Base-by-base conservation (phyloP, 2,329 filamentous ascomycete genomes). In the Neophaeococcomyces aloes region DNA sequence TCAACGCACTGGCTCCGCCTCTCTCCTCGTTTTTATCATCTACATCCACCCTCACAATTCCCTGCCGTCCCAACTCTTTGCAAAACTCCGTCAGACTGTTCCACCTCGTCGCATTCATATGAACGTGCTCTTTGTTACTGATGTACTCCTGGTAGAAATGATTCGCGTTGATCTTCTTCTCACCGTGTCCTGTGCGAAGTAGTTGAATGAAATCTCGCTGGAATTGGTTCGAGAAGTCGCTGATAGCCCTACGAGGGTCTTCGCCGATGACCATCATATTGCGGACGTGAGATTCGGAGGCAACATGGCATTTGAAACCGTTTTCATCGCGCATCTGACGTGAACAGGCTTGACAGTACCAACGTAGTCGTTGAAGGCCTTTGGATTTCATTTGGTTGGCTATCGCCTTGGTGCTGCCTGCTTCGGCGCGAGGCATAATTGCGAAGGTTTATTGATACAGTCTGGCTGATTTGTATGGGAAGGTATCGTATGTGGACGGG, bases 81-180 rank as follows among this genome's bases (percentile, higher is more conserved):
- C 84, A 86, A 59, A 94, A 94, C 56, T 96, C 87, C 2, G 87
- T 89, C 54, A 98, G 66, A 42, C 78, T 85, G 3, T 81, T 76
- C 87, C 87, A 96, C 57, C 82, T 81, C 0, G 91, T 96, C 6
- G 86, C 73, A 63, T 95, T 95, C 83, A 96, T 87, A 60, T 96
- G 91, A 7, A 91, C 70, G 60, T 96, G 89, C 57, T 86, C 75
- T 62, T 88, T 87, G 54, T 89, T 82, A 13, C 78, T 74, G 54
- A 96, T 95, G 57, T 94, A 91, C 58, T 88, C 81, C 61, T 96
- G 86, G 65, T 98, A 98, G 62, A 96, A 96, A 49, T 85, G 80
- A 58, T 98, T 98, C 40, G 88, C 77, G 27, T 88, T 76, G 1
- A 96, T 79, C 56, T 79, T 76, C 63, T 98, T 98, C 64, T 94